Evolutionary conservation across 106 monocot genomes (phyloP), one percentile per base, ranked within the genome.

Genomic region (Dioscorea alata): DNA sequence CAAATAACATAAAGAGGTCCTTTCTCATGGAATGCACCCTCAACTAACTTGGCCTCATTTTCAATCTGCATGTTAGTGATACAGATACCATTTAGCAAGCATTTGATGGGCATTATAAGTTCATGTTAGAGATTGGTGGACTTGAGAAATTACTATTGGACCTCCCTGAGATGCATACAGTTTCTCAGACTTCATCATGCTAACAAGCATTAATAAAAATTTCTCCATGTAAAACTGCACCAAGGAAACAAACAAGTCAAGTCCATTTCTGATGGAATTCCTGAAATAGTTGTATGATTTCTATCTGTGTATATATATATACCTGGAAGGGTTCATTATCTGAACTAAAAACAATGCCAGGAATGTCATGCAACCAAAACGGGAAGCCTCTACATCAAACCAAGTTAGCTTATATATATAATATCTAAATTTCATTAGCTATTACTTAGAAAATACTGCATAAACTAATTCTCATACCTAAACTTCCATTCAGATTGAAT

Each of bases 281-380:
- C 5, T 18, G 4, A 54, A n/a, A 54, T 54, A 3, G 0, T 54
- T 8, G 19, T 54, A 15, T 54, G 54, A 54, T 54, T 54, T 54
- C 5, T 42, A 3, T 28, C 51, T 13, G 2, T 51, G 12, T 4
- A 2, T 51, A 17, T 12, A 51, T 4, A 51, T 28, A 35, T 73
- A 92, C 97, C 92, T 99, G 90, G 79, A 99, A 99, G 8, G 92
- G 86, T 72, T 92, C 97, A 71, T 99, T 92, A 67, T 99, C 1
- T 88, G 15, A 20, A 13, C 53, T 79, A 50, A 79, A 92, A 22
- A 79, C 78, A 63, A 89, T 89, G 8, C 82, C 83, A 1, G 84
- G 82, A 31, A 97, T 72, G 32, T 97, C 86, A 63, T 73, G 92
- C 77, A 97, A 80, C 97, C 97, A 97, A 73, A 82, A 84, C 54